Conservation (phyloP, 495 filamentous ascomycete genomes). For the Penicillium odoratum region DNA sequence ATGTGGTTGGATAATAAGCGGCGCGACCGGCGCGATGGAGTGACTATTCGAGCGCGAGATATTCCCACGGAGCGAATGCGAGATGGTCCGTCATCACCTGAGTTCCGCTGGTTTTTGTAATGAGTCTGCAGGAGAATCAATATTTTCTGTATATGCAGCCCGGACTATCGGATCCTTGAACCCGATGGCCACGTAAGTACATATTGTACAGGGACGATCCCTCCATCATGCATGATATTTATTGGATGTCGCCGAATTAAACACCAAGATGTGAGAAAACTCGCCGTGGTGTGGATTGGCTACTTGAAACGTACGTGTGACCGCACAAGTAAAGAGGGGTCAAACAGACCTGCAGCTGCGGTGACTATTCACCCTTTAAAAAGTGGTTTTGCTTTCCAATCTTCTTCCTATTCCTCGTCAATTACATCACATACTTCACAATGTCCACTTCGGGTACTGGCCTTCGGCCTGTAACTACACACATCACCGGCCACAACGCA, state of each 20-base stretch:
- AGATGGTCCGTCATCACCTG: conserved; percentile 60
- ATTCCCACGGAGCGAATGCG: conserved; percentile 64
- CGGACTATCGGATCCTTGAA: too few relatives aligned
- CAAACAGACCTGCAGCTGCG: not conserved
- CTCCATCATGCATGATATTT: not conserved
- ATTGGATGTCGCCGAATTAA: not conserved
- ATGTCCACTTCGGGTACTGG: conserved; percentile 17
- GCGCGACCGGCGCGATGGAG: conserved; percentile 61
- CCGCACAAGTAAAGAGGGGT: not conserved
- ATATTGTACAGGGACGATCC: not conserved
- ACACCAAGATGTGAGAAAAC: not conserved
- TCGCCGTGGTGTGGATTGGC: not conserved
- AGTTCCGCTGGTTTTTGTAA: conserved; percentile 66
- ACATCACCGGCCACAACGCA: conserved; percentile 44
- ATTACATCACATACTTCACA: not conserved
- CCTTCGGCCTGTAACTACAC: conserved; percentile 34
- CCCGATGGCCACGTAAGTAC: too few relatives aligned
- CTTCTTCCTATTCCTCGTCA: not conserved
- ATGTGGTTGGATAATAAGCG: conserved; percentile 69
- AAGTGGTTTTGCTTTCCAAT: not conserved
- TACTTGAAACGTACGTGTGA: not conserved
- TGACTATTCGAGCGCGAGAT: conserved; percentile 58
- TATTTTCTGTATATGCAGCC: too few relatives aligned
- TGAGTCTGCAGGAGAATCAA: not conserved
- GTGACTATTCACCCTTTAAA: not conserved